A percentile compares a stretch with the other conserved stretches of the same genome.
These are phyloP conservation scores for Colletotrichum noveboracense DNA, from an alignment of 2,329 filamentous ascomycete species.

Conservation along the genomic window DNA sequence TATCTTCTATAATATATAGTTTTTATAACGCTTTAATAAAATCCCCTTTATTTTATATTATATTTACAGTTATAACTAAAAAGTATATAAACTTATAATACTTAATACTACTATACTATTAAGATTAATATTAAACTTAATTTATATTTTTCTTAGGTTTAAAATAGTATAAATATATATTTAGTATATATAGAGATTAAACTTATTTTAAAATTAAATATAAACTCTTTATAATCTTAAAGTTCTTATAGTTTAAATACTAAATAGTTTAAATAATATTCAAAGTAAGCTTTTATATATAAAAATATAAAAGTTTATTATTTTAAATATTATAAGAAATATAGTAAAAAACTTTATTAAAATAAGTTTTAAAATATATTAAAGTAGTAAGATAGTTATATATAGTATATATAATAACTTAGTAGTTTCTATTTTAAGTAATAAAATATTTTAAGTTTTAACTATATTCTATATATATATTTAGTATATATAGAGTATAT, in stretches of 20 bases:
- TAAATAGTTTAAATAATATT: too few species aligned
- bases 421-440: background rate
- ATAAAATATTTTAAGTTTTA: background rate
- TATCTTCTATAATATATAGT: background rate
- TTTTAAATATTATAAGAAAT: background rate
- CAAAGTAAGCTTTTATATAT: too few species aligned
- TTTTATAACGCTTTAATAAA: background rate
- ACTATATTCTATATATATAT: background rate
- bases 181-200: too few species aligned
- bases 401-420: background rate
- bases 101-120: background rate
- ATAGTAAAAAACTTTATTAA: background rate
- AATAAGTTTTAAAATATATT: background rate
- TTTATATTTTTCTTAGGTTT: background rate
- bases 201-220: too few species aligned
- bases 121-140: background rate
- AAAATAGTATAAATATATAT: too few species aligned
- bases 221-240: too few species aligned
- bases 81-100: background rate
- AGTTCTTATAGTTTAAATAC: too few species aligned
- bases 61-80: background rate
- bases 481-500: background rate
- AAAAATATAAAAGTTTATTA: too few species aligned
- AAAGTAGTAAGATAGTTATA: background rate
- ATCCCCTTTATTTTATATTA: background rate